Evolutionary conservation across 495 filamentous ascomycete genomes (phyloP), one percentile per base, ranked within the genome.

Genomic region (Trypethelium eluteriae): DNA sequence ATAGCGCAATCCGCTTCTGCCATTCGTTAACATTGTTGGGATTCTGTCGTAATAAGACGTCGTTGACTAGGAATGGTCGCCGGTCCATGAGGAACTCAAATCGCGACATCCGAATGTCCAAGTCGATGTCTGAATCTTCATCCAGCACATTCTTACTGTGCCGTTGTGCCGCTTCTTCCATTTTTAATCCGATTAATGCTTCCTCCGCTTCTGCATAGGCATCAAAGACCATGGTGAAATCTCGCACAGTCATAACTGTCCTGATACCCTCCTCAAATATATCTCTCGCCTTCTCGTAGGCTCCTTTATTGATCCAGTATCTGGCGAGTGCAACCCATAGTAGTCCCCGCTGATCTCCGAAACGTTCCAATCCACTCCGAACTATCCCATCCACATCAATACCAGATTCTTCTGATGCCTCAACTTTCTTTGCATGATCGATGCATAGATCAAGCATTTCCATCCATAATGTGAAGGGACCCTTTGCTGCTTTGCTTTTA

Each of bases 11-110:
- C 49, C 95, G 82, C 78, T 98, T 98, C 74, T 95, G 90, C 95
- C 95, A 99, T 75, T 99, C 95, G 41, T 87, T 85, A 66, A 98
- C 93, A 73, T 93, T 99, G 78, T 96, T 90, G 2, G 94, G 93
- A 70, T 99, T 98, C 73, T 99, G 95, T 56, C 95, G 85, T 14
- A 98, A 83, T 0, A 97, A 79, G 32, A 99, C 95, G 75, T 99
- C 95, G 78, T 98, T 99, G 61, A 98, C 85, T 32, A 99, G 82
- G 83, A 99, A 99, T 10, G 95, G 93, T 49, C 95, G 84, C 63
- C 95, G 88, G 76, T 98, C 92, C 93, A 98, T 98, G 62, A 99
- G 83, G 69, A 96, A 92, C 77, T 99, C 95, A 71, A 99, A 98
- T 39, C 95, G 86, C 82, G 96, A 87, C 91, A 99, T 96, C 14